Evolutionary conservation across 495 filamentous ascomycete genomes (phyloP).

Genomic region (Gamarada debralockiae): DNA sequence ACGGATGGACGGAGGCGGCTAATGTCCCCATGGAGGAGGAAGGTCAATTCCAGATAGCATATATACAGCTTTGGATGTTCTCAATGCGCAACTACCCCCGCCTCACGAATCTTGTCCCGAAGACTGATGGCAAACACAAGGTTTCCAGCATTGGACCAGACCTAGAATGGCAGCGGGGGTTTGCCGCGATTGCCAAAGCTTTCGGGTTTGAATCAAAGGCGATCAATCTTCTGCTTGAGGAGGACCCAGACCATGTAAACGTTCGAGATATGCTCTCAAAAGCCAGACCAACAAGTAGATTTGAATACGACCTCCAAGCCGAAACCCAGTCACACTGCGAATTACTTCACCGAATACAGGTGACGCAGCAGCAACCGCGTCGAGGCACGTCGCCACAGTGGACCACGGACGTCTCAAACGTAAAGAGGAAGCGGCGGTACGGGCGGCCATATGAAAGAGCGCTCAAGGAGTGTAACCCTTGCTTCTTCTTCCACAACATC

Average conservation of each 20-base stretch:
- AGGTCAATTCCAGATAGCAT: slow-evolving; percentile 10
- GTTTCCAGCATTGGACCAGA: slow-evolving; percentile 8
- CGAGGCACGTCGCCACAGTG: not conserved
- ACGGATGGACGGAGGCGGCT: not conserved
- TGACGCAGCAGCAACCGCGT: slow-evolving; percentile 3
- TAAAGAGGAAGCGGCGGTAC: slow-evolving; percentile 7
- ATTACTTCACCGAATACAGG: slow-evolving; percentile 6
- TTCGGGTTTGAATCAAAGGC: slow-evolving; percentile 5
- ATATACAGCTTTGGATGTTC: slow-evolving; percentile 10
- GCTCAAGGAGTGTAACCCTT: slow-evolving; percentile 11
- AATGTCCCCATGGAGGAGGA: slow-evolving; percentile 7
- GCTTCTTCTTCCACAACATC: slow-evolving; percentile 13
- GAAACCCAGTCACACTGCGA: slow-evolving; percentile 6
- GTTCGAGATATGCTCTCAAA: slow-evolving; percentile 8
- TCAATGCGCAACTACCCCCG: slow-evolving; percentile 6
- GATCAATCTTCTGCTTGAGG: slow-evolving; percentile 12
- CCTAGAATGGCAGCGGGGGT: slow-evolving; percentile 6
- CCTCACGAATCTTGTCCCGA: slow-evolving; percentile 14
- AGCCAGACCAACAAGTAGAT: slow-evolving; percentile 12
- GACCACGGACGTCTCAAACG: slow-evolving; percentile 5
- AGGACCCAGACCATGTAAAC: slow-evolving; percentile 3
- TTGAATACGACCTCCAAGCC: slow-evolving; percentile 7
- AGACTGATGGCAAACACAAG: slow-evolving; percentile 13
- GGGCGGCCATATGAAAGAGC: slow-evolving; percentile 5
- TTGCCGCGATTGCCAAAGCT: slow-evolving; percentile 7